Evolutionary conservation across 352 stramenopile species (phyloP), one percentile per base, ranked within the genome.

Genomic region (Pythium vanterpoolii): DNA sequence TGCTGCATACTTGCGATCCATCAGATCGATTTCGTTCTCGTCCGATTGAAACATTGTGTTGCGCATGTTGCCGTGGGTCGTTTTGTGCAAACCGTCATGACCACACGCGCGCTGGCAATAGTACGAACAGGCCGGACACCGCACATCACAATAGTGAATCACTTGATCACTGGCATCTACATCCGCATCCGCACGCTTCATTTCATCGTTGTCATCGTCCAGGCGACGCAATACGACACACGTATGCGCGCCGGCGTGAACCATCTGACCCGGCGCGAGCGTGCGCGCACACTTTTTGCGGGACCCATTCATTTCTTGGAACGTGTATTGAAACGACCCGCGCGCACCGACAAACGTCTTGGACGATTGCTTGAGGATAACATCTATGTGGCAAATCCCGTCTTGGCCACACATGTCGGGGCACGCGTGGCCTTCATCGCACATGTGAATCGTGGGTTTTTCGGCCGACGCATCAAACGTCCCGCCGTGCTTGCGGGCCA

Each of bases 51-150:
- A 94, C 47, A 74, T 79, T 21, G 77, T 92, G 56, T 90, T 88
- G 14, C 77, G 68, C 84, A 92, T 94, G 64, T 94, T 94, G 30
- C 82, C 84, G 16, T 92, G 84, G 0, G 78, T 79, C 1, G 84
- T 92, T 26, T 70, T 71, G 60, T 94, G 82, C 10, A 67, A 23
- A 0, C 73, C 79, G 5, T 58, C 60, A 52, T 94, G 79, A 0
- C 77, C 76, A 43, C 63, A 72, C 27, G 76, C 73, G 43, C 88
- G 87, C 7, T 78, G 72, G 65, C 84, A 94, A 40, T 85, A 89
- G 53, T 94, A 90, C 53, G 73, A 83, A 60, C 82, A 94, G 57
- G 73, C 87, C 9, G 79, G 82, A 53, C 79, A 91, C 1, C 79
- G 82, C 14, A 72, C 70, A 11, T 89, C 71, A 39, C 82, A 94